Evolutionary conservation across 78 protist genomes (phyloP), one percentile per base, ranked within the genome.

Genomic region (Dictyostelium intermedium): DNA sequence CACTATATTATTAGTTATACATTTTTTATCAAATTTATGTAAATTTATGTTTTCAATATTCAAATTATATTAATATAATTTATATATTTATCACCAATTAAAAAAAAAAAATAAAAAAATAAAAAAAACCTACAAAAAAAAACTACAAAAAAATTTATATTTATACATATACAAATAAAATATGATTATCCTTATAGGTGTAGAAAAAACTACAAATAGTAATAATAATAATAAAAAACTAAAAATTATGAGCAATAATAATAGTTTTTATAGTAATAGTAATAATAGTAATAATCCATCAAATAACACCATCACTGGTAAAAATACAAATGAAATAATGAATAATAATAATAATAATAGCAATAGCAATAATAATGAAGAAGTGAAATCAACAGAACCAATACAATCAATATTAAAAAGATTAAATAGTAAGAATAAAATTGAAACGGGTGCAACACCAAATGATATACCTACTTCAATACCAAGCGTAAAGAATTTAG

Each of bases 401-500:
- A 34, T 39, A 20, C 61, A 72, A 34, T 16, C 43, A 32, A 72
- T 72, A 13, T 72, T 72, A 72, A 72, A 72, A 18, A 72, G 37
- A 76, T 39, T 30, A n/a, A 34, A 18, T 34, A 77, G 47, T 41
- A 77, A 41, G 16, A 77, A 77, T 77, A 73, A 73, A 30, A 18
- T 32, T 37, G 37, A 18, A 30, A 10, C 7, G 14, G 81, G 37
- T 2, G 30, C 81, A 73, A 73, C 45, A 35, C 81, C 81, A 30
- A 77, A 84, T 34, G 43, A 84, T 70, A 69, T 41, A 84, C 81
- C 61, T n/a, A 25, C 61, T 23, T 56, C 83, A 30, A 23, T 53
- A 76, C 83, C 92, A 86, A 76, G 56, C 34, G 92, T 86, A 35
- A 86, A 86, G 20, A 37, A 73, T 23, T 56, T 86, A 60, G 92